Evolutionary conservation across 2,329 filamentous ascomycete genomes (phyloP), one percentile per base, ranked within the genome.

Genomic region (Penicillium freii): DNA sequence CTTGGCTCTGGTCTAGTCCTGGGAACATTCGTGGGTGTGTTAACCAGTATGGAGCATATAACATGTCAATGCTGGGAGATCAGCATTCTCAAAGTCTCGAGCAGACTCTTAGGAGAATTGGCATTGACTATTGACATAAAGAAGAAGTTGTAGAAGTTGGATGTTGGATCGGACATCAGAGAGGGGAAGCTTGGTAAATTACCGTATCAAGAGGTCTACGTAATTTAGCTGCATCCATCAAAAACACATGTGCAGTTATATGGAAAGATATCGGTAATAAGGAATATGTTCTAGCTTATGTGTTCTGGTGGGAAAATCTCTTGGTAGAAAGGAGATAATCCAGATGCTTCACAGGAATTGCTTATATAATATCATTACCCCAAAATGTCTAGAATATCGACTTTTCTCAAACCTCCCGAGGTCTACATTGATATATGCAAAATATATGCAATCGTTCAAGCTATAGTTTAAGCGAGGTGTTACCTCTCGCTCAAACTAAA

Each of bases 111-210:
- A 29, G 15, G 17, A 6, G 4, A 4, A 34, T 34, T 10, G 23
- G 27, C 17, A 25, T 21, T 40, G 47, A 29, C n/a, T 17, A 19
- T 21, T 31, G 47, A 21, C n/a, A 29, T 4, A 44, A 11, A 45
- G 39, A 43, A 51, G 10, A 34, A 36, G 13, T 27, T 27, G 23
- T 8, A 27, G 5, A 34, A 4, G 19, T 25, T 15, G 45, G 29
- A 44, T 15, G 43, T 48, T 47, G 43, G 33, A 34, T 34, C 6
- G 44, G 21, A 25, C 29, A 21, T 40, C 21, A 17, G 17, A n/a
- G 42, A 38, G 51, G 42, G 51, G 31, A 49, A 49, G 46, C 9
- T 31, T 36, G 6, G 27, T 33, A 54, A 49, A 34, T 49, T 54
- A 54, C 51, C 51, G 51, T 49, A 54, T 48, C 15, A 5, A 23